Evolutionary conservation across 2,329 filamentous ascomycete genomes (phyloP).

Genomic region (Colletotrichum noveboracense): DNA sequence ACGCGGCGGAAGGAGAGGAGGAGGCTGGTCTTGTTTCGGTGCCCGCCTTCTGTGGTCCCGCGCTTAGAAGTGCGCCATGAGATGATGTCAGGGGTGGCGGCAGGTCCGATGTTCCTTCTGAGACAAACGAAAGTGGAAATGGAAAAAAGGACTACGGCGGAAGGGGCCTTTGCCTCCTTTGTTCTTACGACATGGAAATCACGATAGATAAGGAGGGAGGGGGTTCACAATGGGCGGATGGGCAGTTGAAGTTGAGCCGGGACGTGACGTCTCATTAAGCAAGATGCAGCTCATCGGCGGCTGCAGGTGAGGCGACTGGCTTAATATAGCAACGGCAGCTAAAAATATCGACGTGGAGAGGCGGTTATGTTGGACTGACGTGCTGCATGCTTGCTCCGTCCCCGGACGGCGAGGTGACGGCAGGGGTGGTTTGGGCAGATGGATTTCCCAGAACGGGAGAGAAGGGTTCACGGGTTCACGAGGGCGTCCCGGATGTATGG

Average conservation of each 20-base stretch:
- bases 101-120: neutral
- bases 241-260: neutral
- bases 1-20: neutral
- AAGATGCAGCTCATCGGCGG: slow-evolving; percentile 34
- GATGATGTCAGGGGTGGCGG: slow-evolving; percentile 1
- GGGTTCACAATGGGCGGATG: neutral
- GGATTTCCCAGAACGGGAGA: neutral
- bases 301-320: slow-evolving; percentile 40
- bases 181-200: neutral
- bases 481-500: neutral
- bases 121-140: neutral
- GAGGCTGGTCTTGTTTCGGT: neutral
- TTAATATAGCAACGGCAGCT: slow-evolving; percentile 40
- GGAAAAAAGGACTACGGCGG: neutral
- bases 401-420: neutral
- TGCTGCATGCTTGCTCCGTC: neutral
- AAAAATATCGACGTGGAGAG: slow-evolving; percentile 33
- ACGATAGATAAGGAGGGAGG: slow-evolving; percentile 8
- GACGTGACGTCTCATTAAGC: slow-evolving; percentile 37
- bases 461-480: neutral
- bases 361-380: slow-evolving; percentile 1
- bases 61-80: neutral
- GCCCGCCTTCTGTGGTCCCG: neutral
- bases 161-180: neutral
- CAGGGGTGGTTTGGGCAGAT: neutral